Evolutionary conservation across 2,329 filamentous ascomycete species (phyloP).

Genomic region (Leptographium flavum): DNA sequence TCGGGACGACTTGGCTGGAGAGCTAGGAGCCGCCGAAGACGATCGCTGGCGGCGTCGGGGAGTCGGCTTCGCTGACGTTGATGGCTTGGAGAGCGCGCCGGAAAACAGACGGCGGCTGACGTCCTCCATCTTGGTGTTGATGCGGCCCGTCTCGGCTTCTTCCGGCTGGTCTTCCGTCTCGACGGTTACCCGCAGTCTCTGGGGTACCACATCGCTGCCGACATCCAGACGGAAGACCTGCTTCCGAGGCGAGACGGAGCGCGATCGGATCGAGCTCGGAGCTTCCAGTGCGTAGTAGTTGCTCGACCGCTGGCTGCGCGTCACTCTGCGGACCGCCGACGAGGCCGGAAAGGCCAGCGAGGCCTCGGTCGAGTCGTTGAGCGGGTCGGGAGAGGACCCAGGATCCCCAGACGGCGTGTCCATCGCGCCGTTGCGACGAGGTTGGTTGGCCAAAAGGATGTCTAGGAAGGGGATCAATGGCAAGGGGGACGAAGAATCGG

Average conservation of each 20-base stretch:
- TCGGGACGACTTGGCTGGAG: conserved; percentile 10
- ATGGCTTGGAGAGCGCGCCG: conserved; percentile 14
- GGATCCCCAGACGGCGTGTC: conserved; percentile 11
- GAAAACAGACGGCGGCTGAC: conserved; percentile 20
- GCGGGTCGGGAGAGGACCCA: conserved; percentile 37
- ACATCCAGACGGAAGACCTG: conserved; percentile 43
- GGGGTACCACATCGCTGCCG: conserved; percentile 32
- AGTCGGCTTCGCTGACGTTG: conserved; percentile 21
- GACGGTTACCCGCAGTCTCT: conserved; percentile 39
- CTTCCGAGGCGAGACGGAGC: conserved; percentile 32
- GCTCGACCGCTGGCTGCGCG: conserved; percentile 27
- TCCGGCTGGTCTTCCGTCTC: conserved; percentile 27
- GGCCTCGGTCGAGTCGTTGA: conserved; percentile 23
- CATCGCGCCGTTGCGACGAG: neutral
- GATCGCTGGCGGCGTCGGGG: conserved; percentile 16
- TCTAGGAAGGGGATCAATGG: neutral
- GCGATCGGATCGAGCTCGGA: conserved; percentile 8
- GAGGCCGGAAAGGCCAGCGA: neutral
- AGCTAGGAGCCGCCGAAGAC: neutral
- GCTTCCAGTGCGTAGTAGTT: conserved; percentile 21
- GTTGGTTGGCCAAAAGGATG: neutral
- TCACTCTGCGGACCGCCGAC: conserved; percentile 24
- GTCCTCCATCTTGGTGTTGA: conserved; percentile 5
- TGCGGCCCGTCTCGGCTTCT: conserved; percentile 4
- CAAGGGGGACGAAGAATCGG: neutral